A percentile compares a stretch with the other conserved stretches of the same genome.
Evolutionary conservation across 495 filamentous ascomycete genomes (phyloP).

Genomic region (Amniculicola lignicola): DNA sequence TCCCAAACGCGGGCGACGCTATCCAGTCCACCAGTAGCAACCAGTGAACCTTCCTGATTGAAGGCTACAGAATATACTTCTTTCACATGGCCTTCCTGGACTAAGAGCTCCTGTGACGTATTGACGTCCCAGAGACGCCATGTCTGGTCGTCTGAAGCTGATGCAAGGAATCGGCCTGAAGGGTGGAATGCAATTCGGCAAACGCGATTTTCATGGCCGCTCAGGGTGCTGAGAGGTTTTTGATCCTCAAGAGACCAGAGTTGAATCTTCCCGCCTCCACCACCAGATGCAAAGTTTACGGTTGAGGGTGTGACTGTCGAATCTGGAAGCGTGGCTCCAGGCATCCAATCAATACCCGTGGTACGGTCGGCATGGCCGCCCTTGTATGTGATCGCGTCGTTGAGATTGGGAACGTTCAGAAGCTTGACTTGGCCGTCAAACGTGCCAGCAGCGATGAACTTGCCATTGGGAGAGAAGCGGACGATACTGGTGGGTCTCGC

Average conservation of each 20-base stretch:
- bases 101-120: constrained; percentile 73
- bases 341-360: constrained; percentile 87
- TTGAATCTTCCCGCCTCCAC: constrained; percentile 83
- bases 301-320: constrained; percentile 65
- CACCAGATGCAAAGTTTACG: constrained; percentile 86
- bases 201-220: constrained; percentile 82
- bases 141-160: constrained; percentile 91
- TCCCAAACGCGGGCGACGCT: constrained; percentile 97
- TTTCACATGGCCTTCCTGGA: constrained; percentile 92
- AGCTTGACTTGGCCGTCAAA: constrained; percentile 87
- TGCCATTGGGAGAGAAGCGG: constrained; percentile 81
- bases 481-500: constrained; percentile 87
- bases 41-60: constrained; percentile 83
- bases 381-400: constrained; percentile 67
- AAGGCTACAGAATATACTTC: constrained; percentile 88
- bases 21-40: constrained; percentile 87
- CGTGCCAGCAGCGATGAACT: constrained; percentile 82
- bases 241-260: constrained; percentile 87
- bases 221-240: constrained; percentile 76
- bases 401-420: constrained; percentile 75
- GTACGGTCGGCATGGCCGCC: constrained; percentile 78
- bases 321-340: constrained; percentile 70
- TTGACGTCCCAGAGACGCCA: constrained; percentile 97
- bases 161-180: constrained; percentile 83
- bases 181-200: constrained; percentile 94